Evolutionary conservation across 2,329 filamentous ascomycete species (phyloP), one percentile per base, ranked within the genome.

Genomic region (Epichloe uncinata): DNA sequence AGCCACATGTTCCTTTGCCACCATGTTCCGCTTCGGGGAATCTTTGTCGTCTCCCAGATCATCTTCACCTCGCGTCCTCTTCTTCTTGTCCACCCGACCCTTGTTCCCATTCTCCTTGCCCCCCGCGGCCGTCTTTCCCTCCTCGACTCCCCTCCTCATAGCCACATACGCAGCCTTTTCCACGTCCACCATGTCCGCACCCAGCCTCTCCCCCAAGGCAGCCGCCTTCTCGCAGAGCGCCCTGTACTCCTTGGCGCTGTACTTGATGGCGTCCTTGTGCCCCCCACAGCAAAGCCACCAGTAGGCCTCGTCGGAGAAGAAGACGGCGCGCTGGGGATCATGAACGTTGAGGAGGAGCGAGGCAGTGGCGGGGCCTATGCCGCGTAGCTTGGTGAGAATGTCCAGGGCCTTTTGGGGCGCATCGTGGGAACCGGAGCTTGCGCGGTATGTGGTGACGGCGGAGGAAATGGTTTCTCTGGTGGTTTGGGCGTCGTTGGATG

Each of bases 231-330:
- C 58, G 36, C 72, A 69, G 22, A 91, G 62, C n/a, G 67, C 64
- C 40, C 68, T 63, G 57, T 89, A 91, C 65, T 90, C 85, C 56
- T 80, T 81, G 18, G 68, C 64, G 41, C 73, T 83, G 65, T 93
- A 93, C 64, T 82, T 85, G 62, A 87, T 81, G 22, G 69, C 65
- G 0, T 59, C 65, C 49, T 69, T 73, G 40, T 69, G 1, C 22
- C 73, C 72, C n/a, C 65, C 63, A 60, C 75, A 43, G 58, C 78
- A 78, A 5, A 84, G 66, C 85, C 85, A 91, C 55, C 81, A 75
- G 60, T 82, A 91, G 3, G 82, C 73, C 65, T 93, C 87, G 60
- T 94, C 87, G 2, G 82, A 85, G 66, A 91, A 91, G 71, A 91
- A 91, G 2, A 85, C 75, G 45, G 82, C 72, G 12, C 67, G 65